Evolutionary conservation across 768 basidiomycete genomes (phyloP), one percentile per base, ranked within the genome.

Genomic region (Pisolithus sp.): DNA sequence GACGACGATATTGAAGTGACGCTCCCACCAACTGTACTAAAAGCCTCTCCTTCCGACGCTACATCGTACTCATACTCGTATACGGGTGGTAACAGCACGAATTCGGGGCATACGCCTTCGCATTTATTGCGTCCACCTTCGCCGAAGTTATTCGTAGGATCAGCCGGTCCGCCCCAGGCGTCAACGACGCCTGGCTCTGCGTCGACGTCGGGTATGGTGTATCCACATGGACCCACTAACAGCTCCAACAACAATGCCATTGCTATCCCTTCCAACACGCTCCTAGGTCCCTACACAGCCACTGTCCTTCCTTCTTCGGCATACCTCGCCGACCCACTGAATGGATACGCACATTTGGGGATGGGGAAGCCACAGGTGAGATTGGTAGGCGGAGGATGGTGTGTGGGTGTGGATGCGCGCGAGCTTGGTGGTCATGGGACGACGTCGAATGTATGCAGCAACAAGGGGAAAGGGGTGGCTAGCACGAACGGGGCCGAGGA

Each of bases 331-430:
- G 88, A 93, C 59, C 86, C 90, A 0, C 77, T 90, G 56, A 95
- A 93, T 61, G 86, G 85, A n/a, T 96, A 95, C 60, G 81, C 84
- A 0, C 81, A 84, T 54, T 74, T 84, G 17, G 92, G 93, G 9
- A 79, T 86, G 70, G 87, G 90, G 30, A 93, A 92, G 62, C 86
- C 86, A 0, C 83, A 81, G 56, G 92, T 95, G 0, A 86, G 90
- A 54, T 73, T 88, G 13, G 64, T 96, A 2, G 87, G 85, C 0
- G 82, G 82, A 0, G 91, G 90, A 0, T 73, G 93, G 46, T 84
- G 83, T 53, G 62, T 94, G 5, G 85, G 87, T 1, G 71, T 98
- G 24, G 93, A 98, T 57, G 76, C 87, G 2, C 69, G 93, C n/a
- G 73, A 79, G 15, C 78, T 78, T 0, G 90, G 91, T 5, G 77